Percentiles rank a stretch among this genome's conserved stretches.
Evolutionary conservation across 441 rosid species (phyloP).

Genomic region (Pelargonium cotyledonis): DNA sequence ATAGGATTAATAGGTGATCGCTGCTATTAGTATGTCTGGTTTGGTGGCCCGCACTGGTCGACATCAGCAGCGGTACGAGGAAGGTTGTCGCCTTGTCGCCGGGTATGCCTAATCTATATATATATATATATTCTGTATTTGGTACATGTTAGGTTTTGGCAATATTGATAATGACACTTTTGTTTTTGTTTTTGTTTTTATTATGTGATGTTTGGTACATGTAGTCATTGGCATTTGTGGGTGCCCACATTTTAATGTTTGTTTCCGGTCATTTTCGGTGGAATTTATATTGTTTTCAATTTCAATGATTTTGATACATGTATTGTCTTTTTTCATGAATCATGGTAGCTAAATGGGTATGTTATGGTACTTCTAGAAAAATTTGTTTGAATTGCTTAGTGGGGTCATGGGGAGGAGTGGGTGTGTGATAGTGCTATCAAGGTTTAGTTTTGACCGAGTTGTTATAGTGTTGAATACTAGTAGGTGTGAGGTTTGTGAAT

Average conservation of each 20-base stretch:
- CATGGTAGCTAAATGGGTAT: background rate
- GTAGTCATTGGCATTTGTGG: background rate
- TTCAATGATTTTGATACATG: background rate
- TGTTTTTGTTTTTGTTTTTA: background rate
- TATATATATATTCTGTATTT: slow-evolving; percentile 7
- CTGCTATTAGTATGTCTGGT: slow-evolving; percentile 46
- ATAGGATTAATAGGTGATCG: too few species aligned
- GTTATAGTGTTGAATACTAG: background rate
- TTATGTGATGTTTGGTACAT: background rate
- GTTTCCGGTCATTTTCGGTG: background rate
- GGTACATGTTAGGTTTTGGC: background rate
- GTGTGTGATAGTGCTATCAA: too few species aligned
- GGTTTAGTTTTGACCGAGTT: background rate
- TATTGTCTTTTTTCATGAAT: background rate
- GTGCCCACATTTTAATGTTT: background rate
- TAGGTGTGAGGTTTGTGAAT: background rate
- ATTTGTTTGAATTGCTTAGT: too few species aligned
- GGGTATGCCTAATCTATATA: slow-evolving; percentile 50
- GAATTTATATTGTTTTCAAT: background rate
- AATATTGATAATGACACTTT: background rate
- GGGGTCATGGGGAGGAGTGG: too few species aligned
- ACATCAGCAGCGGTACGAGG: slow-evolving; percentile 88
- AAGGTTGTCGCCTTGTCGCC: slow-evolving; percentile 89
- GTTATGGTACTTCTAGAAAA: too few species aligned
- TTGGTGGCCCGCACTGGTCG: slow-evolving; percentile 99